A percentile compares a stretch with the other conserved stretches of the same genome.
Conservation (phyloP, 75 land plant genomes). For the Selaginella tamariscina region DNA sequence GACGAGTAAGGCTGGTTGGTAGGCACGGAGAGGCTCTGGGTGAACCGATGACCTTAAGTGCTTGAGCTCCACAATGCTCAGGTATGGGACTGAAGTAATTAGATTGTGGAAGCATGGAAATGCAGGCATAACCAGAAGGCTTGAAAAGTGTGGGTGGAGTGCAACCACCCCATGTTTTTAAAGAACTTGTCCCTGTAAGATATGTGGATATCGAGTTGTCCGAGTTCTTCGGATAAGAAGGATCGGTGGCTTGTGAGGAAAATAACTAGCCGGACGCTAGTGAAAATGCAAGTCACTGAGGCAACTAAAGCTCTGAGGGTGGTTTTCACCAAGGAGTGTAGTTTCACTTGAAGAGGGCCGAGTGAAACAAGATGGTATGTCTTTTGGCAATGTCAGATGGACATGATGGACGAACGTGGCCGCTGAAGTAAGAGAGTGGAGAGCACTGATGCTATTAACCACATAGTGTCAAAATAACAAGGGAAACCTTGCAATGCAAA, state of each 20-base stretch:
- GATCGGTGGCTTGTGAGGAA: background rate
- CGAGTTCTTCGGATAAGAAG: background rate
- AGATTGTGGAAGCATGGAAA: background rate
- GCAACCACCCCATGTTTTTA: background rate
- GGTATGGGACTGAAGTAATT: background rate
- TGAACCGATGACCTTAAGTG: background rate
- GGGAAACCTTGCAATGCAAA: background rate
- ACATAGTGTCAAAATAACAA: too few species aligned
- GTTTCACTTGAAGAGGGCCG: background rate
- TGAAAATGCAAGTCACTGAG: background rate
- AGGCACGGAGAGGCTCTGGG: too few species aligned
- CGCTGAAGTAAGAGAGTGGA: too few species aligned
- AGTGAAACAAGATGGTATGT: background rate
- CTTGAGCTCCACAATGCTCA: background rate
- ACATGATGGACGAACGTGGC: too few species aligned
- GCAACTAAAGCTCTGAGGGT: background rate
- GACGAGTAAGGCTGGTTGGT: too few species aligned
- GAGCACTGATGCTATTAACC: too few species aligned
- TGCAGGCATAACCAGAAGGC: background rate
- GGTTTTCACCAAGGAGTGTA: background rate
- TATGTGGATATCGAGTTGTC: background rate
- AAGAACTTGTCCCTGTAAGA: constrained; percentile 1
- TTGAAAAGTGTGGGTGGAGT: background rate
- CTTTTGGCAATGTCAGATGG: too few species aligned
- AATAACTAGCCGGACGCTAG: background rate